A percentile compares a stretch with the other conserved stretches of the same genome.
phyloP scores from a whole-genome alignment of 164 flowering plant genomes.

The Berberis thunbergii region DNA sequence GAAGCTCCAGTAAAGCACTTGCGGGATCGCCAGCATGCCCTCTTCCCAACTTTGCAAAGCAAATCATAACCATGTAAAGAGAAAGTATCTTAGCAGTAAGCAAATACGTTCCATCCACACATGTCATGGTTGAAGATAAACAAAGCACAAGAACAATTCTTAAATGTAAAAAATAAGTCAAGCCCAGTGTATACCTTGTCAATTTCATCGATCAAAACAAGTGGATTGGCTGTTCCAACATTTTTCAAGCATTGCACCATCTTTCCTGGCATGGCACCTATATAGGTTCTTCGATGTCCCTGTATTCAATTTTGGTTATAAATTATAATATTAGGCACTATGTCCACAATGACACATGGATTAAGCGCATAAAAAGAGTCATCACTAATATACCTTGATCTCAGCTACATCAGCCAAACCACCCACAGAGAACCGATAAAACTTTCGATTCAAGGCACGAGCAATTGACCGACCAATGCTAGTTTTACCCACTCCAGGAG shows the following conservation, averaged over 20 bases:
- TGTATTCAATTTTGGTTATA: constrained; percentile 6
- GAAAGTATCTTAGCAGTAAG: too few relatives aligned
- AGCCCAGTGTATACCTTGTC: constrained; percentile 62
- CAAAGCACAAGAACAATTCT: neutral
- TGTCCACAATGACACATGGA: neutral
- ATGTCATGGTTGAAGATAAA: too few relatives aligned
- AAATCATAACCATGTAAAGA: neutral
- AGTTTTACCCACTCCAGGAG: constrained; percentile 99
- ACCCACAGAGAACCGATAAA: constrained; percentile 97
- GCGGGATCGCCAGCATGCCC: constrained; percentile 99
- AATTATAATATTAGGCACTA: too few relatives aligned
- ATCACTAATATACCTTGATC: constrained; percentile 56
- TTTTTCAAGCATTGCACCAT: constrained; percentile 95
- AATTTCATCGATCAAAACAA: constrained; percentile 94
- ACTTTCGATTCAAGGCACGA: constrained; percentile 88
- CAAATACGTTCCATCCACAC: too few relatives aligned
- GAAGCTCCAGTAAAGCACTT: constrained; percentile 94
- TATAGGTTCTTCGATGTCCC: constrained; percentile 98
- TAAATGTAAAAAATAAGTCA: neutral
- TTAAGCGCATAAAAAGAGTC: too few relatives aligned
- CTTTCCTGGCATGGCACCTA: constrained; percentile 99
- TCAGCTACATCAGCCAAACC: constrained; percentile 97
- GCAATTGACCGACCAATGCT: constrained; percentile 99
- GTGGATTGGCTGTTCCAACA: constrained; percentile 95
- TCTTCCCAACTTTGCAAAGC: constrained; percentile 61